These are phyloP conservation scores for Cydonia oblonga DNA, from an alignment of 331 rosid species.

Conservation along the genomic window DNA sequence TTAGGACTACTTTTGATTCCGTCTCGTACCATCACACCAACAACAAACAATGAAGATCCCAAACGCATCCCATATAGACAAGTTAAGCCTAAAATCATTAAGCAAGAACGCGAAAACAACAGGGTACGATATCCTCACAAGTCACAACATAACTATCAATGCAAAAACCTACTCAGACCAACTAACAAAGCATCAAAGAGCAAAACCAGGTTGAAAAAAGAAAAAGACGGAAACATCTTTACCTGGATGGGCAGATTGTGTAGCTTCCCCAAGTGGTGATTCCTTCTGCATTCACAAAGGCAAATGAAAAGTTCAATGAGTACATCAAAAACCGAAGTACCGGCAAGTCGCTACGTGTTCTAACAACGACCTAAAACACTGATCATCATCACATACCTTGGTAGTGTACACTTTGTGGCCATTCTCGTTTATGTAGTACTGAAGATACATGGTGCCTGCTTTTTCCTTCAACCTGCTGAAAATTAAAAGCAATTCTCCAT, in stretches of 20 bases:
- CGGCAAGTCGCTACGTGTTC: not conserved
- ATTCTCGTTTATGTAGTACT: slow-evolving; percentile 72
- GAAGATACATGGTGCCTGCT: slow-evolving; percentile 62
- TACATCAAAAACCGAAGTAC: not conserved
- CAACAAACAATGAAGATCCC: not conserved
- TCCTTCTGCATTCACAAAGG: slow-evolving; percentile 52
- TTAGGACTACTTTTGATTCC: not conserved
- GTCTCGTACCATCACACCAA: not conserved
- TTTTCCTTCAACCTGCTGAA: slow-evolving; percentile 10
- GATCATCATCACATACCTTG: slow-evolving; percentile 35
- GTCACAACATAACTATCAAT: not conserved
- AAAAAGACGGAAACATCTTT: not conserved
- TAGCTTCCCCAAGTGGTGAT: slow-evolving; percentile 57
- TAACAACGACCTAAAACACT: not conserved
- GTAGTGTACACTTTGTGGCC: slow-evolving; percentile 92
- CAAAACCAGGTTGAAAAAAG: not conserved
- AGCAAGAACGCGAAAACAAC: too few species aligned
- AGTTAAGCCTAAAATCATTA: too few species aligned
- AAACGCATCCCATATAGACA: too few species aligned
- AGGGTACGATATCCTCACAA: not conserved
- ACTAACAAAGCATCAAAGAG: not conserved
- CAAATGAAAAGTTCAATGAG: not conserved
- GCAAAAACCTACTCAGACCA: not conserved
- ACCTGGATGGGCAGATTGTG: slow-evolving; percentile 95
- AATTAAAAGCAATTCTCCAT: not conserved